phyloP scores from a whole-genome alignment of 2,329 filamentous ascomycete species.

The Colletotrichum echinochloae region DNA sequence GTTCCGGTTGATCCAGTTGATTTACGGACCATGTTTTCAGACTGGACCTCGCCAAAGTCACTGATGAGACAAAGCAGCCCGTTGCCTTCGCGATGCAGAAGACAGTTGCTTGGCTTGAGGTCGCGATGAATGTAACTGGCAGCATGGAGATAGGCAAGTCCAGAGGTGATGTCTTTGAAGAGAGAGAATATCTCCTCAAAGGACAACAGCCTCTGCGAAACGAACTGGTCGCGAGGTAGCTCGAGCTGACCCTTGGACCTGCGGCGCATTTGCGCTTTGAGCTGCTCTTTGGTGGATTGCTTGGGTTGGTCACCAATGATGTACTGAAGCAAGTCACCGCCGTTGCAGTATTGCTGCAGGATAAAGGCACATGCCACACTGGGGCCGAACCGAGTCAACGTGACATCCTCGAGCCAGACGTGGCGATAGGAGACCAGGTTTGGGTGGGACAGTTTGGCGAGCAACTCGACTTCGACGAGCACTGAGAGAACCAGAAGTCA shows the following conservation, averaged over 20 bases:
- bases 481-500: conserved; percentile 54
- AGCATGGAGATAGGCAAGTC: conserved; percentile 87
- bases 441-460: conserved; percentile 91
- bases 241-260: conserved; percentile 83
- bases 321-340: conserved; percentile 89
- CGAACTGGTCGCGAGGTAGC: conserved; percentile 62
- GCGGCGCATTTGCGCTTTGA: conserved; percentile 89
- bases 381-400: conserved; percentile 87
- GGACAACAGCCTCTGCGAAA: conserved; percentile 60
- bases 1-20: conserved; percentile 96
- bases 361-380: conserved; percentile 96
- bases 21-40: conserved; percentile 82
- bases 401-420: conserved; percentile 94
- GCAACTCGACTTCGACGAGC: conserved; percentile 89
- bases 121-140: conserved; percentile 97
- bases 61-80: conserved; percentile 88
- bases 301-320: conserved; percentile 77
- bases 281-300: conserved; percentile 79
- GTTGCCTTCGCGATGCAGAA: conserved; percentile 81
- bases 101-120: conserved; percentile 94
- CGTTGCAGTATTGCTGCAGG: conserved; percentile 96
- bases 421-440: conserved; percentile 97
- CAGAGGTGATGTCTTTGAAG: conserved; percentile 94
- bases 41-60: conserved; percentile 97
- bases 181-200: conserved; percentile 97